Evolutionary conservation across 1,139 yeast genomes (phyloP).

Genomic region (Kluyveromyces marxianus): DNA sequence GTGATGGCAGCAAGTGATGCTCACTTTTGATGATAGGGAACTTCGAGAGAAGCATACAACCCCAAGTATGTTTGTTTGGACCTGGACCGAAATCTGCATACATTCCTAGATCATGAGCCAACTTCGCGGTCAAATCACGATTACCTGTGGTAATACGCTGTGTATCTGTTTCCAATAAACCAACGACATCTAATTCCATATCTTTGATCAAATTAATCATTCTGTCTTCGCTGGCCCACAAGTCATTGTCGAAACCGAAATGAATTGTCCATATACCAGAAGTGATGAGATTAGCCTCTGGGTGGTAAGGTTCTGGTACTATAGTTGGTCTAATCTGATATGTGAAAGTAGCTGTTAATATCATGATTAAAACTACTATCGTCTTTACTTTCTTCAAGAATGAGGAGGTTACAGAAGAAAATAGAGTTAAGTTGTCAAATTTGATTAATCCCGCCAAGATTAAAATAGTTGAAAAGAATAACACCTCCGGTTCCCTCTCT

Average conservation of each 20-base stretch:
- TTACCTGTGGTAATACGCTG: slow-evolving; percentile 93
- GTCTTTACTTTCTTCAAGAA: slow-evolving; percentile 34
- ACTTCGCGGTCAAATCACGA: slow-evolving; percentile 82
- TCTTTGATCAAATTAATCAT: slow-evolving; percentile 79
- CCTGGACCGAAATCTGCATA: slow-evolving; percentile 97
- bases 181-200: slow-evolving; percentile 84
- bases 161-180: slow-evolving; percentile 86
- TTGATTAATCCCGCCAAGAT: slow-evolving; percentile 33
- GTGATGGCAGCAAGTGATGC: slow-evolving; percentile 88
- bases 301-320: slow-evolving; percentile 67
- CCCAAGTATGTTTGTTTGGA: slow-evolving; percentile 98
- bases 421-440: background rate
- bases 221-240: slow-evolving; percentile 95
- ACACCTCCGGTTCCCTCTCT: slow-evolving; percentile 76
- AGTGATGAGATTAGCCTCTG: slow-evolving; percentile 66
- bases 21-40: slow-evolving; percentile 88
- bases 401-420: slow-evolving; percentile 9
- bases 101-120: slow-evolving; percentile 91
- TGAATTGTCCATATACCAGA: slow-evolving; percentile 99
- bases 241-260: slow-evolving; percentile 91
- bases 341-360: slow-evolving; percentile 19
- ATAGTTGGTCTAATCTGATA: slow-evolving; percentile 24
- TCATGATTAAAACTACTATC: slow-evolving; percentile 32
- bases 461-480: slow-evolving; percentile 45
- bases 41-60: slow-evolving; percentile 83